These are phyloP conservation scores for Pelargonium fulgidum DNA, from an alignment of 441 rosid genomes.

Conservation along the genomic window DNA sequence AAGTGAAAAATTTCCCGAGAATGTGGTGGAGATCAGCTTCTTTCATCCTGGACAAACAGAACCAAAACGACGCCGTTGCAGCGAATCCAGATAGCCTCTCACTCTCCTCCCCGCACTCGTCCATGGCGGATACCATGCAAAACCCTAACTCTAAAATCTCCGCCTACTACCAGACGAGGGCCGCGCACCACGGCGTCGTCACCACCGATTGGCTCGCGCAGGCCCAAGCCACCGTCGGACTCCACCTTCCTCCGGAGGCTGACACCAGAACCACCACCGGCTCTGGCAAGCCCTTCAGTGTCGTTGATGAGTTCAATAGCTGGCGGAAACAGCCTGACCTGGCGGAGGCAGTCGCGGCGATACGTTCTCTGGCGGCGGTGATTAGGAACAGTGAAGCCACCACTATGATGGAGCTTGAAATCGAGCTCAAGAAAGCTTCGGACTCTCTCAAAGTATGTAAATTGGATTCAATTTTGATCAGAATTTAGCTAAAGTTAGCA, in stretches of 20 bases:
- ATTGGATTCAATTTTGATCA: background rate
- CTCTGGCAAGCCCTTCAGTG: constrained; percentile 47
- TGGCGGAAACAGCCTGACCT: constrained; percentile 91
- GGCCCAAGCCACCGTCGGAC: constrained; percentile 59
- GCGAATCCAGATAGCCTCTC: constrained; percentile 23
- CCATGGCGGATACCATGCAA: constrained; percentile 32
- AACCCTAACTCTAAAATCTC: constrained; percentile 46
- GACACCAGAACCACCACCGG: constrained; percentile 8
- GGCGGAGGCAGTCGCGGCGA: constrained; percentile 93
- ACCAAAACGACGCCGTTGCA: constrained; percentile 27
- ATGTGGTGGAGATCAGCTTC: constrained; percentile 92
- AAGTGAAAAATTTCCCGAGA: background rate
- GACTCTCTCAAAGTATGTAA: constrained; percentile 69
- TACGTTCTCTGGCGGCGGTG: constrained; percentile 72
- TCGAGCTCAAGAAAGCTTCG: constrained; percentile 80
- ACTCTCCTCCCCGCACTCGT: constrained; percentile 25
- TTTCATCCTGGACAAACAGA: constrained; percentile 59
- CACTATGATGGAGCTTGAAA: constrained; percentile 97
- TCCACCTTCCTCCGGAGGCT: background rate
- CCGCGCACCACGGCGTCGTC: constrained; percentile 79
- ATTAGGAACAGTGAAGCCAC: constrained; percentile 73
- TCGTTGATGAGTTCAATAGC: constrained; percentile 65
- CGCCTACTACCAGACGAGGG: constrained; percentile 84
- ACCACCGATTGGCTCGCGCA: constrained; percentile 82
- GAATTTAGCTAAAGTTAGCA: background rate